phyloP scores from a whole-genome alignment of 768 basidiomycete species.

The Pleurotus eryngii region DNA sequence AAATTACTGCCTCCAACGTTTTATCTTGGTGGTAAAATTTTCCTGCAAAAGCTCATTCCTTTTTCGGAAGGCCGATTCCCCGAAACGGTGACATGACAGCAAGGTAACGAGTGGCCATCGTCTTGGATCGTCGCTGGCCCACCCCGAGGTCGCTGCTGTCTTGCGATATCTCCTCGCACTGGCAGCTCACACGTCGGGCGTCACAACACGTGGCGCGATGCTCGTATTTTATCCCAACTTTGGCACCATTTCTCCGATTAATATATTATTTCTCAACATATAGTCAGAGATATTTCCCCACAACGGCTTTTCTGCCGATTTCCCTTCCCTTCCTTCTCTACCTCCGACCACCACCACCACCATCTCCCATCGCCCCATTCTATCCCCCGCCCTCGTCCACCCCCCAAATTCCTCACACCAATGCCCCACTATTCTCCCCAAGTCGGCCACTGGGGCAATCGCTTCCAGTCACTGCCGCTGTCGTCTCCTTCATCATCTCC shows the following conservation, averaged over 20 bases:
- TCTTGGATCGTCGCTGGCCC: constrained; percentile 31
- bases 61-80: neutral
- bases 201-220: constrained; percentile 39
- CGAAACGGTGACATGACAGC: constrained; percentile 43
- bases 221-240: constrained; percentile 13
- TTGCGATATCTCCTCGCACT: constrained; percentile 14
- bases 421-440: constrained; percentile 44
- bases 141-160: constrained; percentile 13
- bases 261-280: neutral
- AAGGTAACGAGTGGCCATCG: constrained; percentile 31
- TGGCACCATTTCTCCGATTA: neutral
- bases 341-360: constrained; percentile 15
- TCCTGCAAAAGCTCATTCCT: neutral
- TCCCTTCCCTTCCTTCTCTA: constrained; percentile 8
- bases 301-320: constrained; percentile 3
- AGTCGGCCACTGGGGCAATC: constrained; percentile 64
- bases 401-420: constrained; percentile 14
- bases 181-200: constrained; percentile 31
- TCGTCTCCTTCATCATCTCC: constrained; percentile 42
- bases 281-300: constrained; percentile 1
- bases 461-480: constrained; percentile 61
- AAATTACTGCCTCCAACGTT: neutral
- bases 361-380: constrained; percentile 15
- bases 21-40: neutral
- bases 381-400: constrained; percentile 14